Conservation (phyloP, 1,139 yeast genomes). For the Yamadazyma atmosphaerica region DNA sequence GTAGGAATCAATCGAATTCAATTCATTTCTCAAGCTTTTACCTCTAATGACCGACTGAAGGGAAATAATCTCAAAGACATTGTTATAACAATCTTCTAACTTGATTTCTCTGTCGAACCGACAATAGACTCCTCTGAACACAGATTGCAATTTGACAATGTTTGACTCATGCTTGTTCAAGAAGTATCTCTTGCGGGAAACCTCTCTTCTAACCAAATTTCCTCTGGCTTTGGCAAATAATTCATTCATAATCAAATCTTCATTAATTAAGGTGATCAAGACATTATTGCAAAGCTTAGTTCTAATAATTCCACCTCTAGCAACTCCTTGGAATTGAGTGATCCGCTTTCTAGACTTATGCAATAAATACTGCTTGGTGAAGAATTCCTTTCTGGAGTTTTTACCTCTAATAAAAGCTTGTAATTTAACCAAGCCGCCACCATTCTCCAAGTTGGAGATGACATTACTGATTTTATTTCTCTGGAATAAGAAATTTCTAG, state of each 20-base stretch:
- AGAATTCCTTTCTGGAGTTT: constrained; percentile 22
- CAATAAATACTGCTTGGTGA: constrained; percentile 19
- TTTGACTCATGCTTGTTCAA: constrained; percentile 24
- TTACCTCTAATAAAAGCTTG: constrained; percentile 40
- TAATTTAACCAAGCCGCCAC: constrained; percentile 23
- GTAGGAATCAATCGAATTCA: constrained; percentile 45
- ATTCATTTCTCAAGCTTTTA: constrained; percentile 30
- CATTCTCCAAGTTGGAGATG: constrained; percentile 13
- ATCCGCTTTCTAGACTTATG: constrained; percentile 15
- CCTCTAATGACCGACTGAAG: constrained; percentile 59
- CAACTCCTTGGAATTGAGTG: constrained; percentile 49
- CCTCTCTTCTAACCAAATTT: constrained; percentile 30
- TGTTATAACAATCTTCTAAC: constrained; percentile 54
- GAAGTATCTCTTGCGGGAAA: constrained; percentile 21
- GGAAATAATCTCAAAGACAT: constrained; percentile 34
- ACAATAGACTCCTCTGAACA: constrained; percentile 47
- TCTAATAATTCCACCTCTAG: constrained; percentile 54
- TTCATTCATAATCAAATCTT: constrained; percentile 35
- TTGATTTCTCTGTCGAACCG: constrained; percentile 52
- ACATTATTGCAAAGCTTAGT: constrained; percentile 45
- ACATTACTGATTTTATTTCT: constrained; percentile 19
- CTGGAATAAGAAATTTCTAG: constrained; percentile 28
- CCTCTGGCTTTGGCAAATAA: constrained; percentile 52
- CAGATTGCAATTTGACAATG: constrained; percentile 33
- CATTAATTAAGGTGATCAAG: constrained; percentile 41